Evolutionary conservation across 2,329 filamentous ascomycete genomes (phyloP), one percentile per base, ranked within the genome.

Genomic region (Fusarium cicatricum): DNA sequence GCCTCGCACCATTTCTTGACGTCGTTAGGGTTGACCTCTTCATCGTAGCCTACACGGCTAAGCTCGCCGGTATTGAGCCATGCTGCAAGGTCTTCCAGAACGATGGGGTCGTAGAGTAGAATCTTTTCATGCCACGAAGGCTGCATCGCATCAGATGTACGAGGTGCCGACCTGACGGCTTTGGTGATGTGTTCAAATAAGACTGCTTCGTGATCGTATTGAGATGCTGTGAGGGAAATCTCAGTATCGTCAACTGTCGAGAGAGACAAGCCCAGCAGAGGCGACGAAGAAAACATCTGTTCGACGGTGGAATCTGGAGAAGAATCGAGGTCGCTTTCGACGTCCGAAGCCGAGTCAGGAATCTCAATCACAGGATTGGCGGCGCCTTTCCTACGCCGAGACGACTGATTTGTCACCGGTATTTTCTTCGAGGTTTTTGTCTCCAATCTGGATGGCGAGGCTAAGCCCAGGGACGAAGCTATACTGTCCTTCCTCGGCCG

Each of bases 41-140:
- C 82, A 62, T 91, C 88, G 65, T 85, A 89, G 0, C 86, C 86
- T 1, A 86, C 82, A 4, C 79, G 78, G 11, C 80, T 81, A 38
- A 93, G 75, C 19, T 86, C 85, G 11, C 89, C 89, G 4, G 82
- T 82, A 65, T 97, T 97, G 14, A 98, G 76, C 90, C 92, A 98
- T 0, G 78, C 76, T 0, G 93, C 84, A 12, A 99, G 78, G 62
- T 97, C 92, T 74, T 98, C 94, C 0, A 97, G 75, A 2, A 95
- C 82, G 37, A 99, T 89, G 0, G 94, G 92, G 67, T 98, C 93
- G 71, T 96, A 98, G 71, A 98, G 85, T 6, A 98, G 79, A 40
- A 99, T 97, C 76, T 92, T 96, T 74, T 98, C 92, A 66, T 96
- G 82, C 91, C 93, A 98, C 2, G 85, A 92, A 12, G 85, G 86